Evolutionary conservation across 108 stramenopile genomes (phyloP).

Genomic region (Skeletonema marinoi): DNA sequence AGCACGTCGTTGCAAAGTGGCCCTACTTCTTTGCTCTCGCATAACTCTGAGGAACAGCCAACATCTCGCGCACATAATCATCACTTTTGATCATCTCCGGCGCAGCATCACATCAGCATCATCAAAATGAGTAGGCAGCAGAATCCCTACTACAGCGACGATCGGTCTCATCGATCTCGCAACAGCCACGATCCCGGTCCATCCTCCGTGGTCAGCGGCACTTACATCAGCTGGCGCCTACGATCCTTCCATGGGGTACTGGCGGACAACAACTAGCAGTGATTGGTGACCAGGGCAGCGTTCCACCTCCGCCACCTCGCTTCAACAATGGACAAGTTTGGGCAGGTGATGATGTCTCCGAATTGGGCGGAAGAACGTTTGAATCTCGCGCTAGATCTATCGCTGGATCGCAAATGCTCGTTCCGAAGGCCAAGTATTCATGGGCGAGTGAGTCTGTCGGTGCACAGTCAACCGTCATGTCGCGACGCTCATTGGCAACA

Average conservation of each 20-base stretch:
- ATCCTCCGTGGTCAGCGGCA: slow-evolving; percentile 17
- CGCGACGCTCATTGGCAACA: slow-evolving; percentile 34
- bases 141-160: not conserved
- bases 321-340: not conserved
- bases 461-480: slow-evolving; percentile 47
- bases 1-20: too few species aligned
- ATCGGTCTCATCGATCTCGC: not conserved
- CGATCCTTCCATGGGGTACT: slow-evolving; percentile 20
- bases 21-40: too few species aligned
- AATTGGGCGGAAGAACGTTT: slow-evolving; percentile 43
- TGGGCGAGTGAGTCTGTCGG: slow-evolving; percentile 44
- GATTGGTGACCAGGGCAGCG: slow-evolving; percentile 14
- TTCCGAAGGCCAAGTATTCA: slow-evolving; percentile 55
- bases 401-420: slow-evolving; percentile 37
- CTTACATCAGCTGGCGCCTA: slow-evolving; percentile 29
- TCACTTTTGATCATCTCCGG: too few species aligned
- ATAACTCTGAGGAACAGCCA: too few species aligned
- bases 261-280: slow-evolving; percentile 12
- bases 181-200: not conserved
- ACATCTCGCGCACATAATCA: too few species aligned
- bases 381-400: slow-evolving; percentile 47
- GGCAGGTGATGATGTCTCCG: slow-evolving; percentile 28
- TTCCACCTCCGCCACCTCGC: slow-evolving; percentile 21
- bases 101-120: not conserved
- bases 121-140: not conserved